Conservation (phyloP, 1,139 yeast species). For the Geotrichum fermentans region DNA sequence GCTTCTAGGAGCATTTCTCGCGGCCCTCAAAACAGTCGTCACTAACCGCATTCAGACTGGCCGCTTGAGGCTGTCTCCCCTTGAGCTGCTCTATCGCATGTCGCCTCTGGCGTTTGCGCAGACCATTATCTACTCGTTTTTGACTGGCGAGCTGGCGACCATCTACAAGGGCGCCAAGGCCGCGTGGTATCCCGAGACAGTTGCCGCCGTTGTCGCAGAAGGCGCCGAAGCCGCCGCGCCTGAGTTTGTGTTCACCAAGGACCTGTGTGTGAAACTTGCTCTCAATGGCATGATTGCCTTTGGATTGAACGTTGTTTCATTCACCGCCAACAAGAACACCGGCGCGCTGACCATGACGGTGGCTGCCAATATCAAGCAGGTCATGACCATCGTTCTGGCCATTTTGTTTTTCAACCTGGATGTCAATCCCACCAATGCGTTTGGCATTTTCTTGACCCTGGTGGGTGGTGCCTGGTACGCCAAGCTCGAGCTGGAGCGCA, state of each 20-base stretch:
- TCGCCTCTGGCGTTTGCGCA: constrained; percentile 30
- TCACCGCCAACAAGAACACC: constrained; percentile 31
- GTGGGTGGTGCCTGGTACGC: constrained; percentile 35
- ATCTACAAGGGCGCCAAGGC: constrained; percentile 16
- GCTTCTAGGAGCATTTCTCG: constrained; percentile 28
- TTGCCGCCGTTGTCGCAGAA: neutral
- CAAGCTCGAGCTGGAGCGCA: constrained; percentile 23
- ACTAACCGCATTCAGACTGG: constrained; percentile 30
- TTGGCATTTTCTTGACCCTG: constrained; percentile 28
- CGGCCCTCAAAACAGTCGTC: constrained; percentile 31
- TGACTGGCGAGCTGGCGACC: constrained; percentile 27
- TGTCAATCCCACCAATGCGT: constrained; percentile 25
- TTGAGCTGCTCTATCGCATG: constrained; percentile 31
- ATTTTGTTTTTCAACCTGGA: constrained; percentile 28
- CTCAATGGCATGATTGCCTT: constrained; percentile 31
- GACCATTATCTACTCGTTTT: constrained; percentile 26
- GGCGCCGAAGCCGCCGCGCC: constrained; percentile 8
- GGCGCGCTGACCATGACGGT: constrained; percentile 32
- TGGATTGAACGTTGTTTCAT: constrained; percentile 29
- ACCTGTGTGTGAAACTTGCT: constrained; percentile 24
- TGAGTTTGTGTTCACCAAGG: constrained; percentile 18
- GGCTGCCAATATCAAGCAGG: constrained; percentile 30
- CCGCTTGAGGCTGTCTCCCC: constrained; percentile 26
- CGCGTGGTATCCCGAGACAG: constrained; percentile 15
- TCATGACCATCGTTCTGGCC: constrained; percentile 29